phyloP scores from a whole-genome alignment of 2,329 filamentous ascomycete species.

The Calonectria pseudoturangicola region DNA sequence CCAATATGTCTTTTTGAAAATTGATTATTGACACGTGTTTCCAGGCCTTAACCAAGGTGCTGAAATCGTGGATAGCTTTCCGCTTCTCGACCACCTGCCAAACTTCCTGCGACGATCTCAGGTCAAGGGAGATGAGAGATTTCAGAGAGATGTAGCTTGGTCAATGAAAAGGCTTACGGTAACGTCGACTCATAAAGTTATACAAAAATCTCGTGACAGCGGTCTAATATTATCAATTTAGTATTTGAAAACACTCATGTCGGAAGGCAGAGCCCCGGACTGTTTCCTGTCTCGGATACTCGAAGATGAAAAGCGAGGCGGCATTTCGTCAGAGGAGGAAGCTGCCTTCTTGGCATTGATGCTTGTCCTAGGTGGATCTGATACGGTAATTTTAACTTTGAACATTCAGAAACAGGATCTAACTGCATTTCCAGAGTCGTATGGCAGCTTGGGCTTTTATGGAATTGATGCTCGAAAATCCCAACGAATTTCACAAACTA shows the following conservation, averaged over 20 bases:
- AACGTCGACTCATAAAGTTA: too few species aligned
- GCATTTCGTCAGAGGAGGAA: slow-evolving; percentile 16
- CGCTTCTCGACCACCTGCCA: slow-evolving; percentile 26
- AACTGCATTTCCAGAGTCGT: slow-evolving; percentile 17
- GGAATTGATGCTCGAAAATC: slow-evolving; percentile 31
- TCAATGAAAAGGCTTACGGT: slow-evolving; percentile 22
- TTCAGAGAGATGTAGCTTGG: slow-evolving; percentile 28
- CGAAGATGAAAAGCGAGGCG: slow-evolving; percentile 2
- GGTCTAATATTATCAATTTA: not conserved
- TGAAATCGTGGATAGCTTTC: slow-evolving; percentile 32
- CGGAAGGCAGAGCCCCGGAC: slow-evolving; percentile 7
- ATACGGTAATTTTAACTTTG: slow-evolving; percentile 5
- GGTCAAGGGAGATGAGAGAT: slow-evolving; percentile 11
- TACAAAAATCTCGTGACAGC: too few species aligned
- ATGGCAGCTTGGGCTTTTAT: slow-evolving; percentile 31
- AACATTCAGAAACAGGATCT: not conserved
- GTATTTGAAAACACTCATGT: slow-evolving; percentile 20
- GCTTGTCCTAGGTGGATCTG: slow-evolving; percentile 25
- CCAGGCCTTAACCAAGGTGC: slow-evolving; percentile 25
- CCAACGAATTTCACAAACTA: not conserved
- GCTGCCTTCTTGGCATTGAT: slow-evolving; percentile 22
- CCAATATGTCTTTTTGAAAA: not conserved
- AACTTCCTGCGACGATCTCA: slow-evolving; percentile 16
- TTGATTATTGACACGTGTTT: not conserved
- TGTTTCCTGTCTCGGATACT: slow-evolving; percentile 18